Percentiles rank a stretch among this genome's conserved stretches.
Evolutionary conservation across 345 rosid genomes (phyloP).

Genomic region (Aquilaria sinensis): DNA sequence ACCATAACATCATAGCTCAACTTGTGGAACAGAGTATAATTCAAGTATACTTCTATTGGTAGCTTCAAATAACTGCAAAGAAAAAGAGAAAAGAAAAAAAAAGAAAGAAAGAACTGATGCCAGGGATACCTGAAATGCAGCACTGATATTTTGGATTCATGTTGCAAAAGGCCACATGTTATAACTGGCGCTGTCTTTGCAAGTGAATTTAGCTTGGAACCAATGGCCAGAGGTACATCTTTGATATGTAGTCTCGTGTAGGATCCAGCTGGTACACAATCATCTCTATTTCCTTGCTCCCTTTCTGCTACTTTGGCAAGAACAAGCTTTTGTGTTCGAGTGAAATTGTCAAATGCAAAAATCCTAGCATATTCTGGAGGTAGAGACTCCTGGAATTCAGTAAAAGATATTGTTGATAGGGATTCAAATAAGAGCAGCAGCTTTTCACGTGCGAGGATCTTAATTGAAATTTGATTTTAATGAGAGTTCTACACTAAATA

Average conservation of each 20-base stretch:
- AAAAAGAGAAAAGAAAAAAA: background rate
- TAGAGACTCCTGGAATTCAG: constrained; percentile 71
- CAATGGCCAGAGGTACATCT: constrained; percentile 54
- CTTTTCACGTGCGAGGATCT: too few relatives aligned
- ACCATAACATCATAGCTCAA: background rate
- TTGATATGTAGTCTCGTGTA: constrained; percentile 68
- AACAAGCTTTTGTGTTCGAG: constrained; percentile 82
- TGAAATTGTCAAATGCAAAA: constrained; percentile 83
- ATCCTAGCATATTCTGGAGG: constrained; percentile 90
- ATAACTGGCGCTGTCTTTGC: constrained; percentile 44
- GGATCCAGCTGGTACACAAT: constrained; percentile 49
- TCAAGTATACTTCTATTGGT: constrained; percentile 2
- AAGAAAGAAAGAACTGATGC: background rate
- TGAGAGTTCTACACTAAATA: background rate
- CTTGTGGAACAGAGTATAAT: constrained; percentile 5
- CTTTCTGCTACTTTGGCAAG: constrained; percentile 46
- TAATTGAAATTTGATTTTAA: too few relatives aligned
- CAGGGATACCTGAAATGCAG: constrained; percentile 76
- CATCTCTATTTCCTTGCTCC: constrained; percentile 53
- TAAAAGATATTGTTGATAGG: constrained; percentile 10
- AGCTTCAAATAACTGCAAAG: constrained; percentile 11
- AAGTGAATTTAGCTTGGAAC: constrained; percentile 45
- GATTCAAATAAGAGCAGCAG: background rate
- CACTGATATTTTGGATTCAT: constrained; percentile 97
- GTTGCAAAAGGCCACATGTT: constrained; percentile 86